These are phyloP conservation scores for Candida insectorum DNA, from an alignment of 805 yeast genomes.

Conservation along the genomic window DNA sequence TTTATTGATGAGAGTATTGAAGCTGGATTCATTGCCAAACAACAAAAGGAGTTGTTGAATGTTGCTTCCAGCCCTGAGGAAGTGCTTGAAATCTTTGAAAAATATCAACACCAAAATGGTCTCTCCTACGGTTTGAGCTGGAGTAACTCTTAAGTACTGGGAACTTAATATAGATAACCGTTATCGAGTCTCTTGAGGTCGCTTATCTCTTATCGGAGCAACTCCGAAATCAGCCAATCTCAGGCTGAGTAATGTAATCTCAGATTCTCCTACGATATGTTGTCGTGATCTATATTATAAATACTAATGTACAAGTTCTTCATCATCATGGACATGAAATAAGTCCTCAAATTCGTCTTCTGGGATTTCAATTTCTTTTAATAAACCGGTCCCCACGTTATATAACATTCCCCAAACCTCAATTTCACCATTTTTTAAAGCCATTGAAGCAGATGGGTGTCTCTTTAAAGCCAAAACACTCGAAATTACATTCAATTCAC, in stretches of 20 bases:
- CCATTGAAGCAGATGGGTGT: conserved; percentile 67
- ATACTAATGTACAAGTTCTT: conserved; percentile 11
- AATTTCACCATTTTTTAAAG: conserved; percentile 57
- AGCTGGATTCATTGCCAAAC: conserved; percentile 64
- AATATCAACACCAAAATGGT: conserved; percentile 67
- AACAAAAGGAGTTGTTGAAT: conserved; percentile 64
- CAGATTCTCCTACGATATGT: no score
- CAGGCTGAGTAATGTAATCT: no score
- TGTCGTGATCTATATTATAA: no score
- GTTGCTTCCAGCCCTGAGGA: conserved; percentile 69
- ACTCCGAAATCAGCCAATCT: no score
- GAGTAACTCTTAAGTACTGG: conserved; percentile 23
- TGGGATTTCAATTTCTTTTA: conserved; percentile 40
- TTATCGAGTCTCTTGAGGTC: no score
- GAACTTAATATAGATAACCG: no score
- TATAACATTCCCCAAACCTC: conserved; percentile 83
- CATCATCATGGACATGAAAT: conserved; percentile 36
- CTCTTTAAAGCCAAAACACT: conserved; percentile 66
- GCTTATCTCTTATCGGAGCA: no score
- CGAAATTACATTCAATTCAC: conserved; percentile 70
- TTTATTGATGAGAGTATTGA: conserved; percentile 60
- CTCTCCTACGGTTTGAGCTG: conserved; percentile 65
- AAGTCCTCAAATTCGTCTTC: conserved; percentile 43
- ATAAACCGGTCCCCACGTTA: conserved; percentile 73
- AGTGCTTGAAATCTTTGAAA: conserved; percentile 57